Evolutionary conservation across 768 basidiomycete genomes (phyloP).

Genomic region (Suillus variegatus): DNA sequence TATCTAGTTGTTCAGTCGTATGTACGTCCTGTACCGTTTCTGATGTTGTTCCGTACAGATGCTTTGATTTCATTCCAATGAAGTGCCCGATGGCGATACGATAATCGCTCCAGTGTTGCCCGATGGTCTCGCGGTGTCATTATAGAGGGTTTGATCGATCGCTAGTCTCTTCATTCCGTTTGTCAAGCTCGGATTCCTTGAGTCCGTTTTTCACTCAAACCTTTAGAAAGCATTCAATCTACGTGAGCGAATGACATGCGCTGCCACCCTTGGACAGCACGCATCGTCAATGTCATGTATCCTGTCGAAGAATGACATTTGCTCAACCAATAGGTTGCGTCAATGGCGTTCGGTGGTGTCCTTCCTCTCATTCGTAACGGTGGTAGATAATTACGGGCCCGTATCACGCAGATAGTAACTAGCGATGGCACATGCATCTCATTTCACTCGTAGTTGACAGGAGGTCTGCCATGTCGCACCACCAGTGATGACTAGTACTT

Average conservation of each 20-base stretch:
- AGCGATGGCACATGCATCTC: not conserved
- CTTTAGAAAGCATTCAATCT: not conserved
- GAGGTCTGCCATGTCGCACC: not conserved
- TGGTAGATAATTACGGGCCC: not conserved
- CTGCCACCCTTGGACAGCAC: not conserved
- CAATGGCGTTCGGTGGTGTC: not conserved
- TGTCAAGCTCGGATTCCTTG: not conserved
- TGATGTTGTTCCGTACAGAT: conserved; percentile 4
- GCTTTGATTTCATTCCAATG: conserved; percentile 2
- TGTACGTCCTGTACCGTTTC: conserved; percentile 17
- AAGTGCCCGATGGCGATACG: not conserved
- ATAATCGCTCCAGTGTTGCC: not conserved
- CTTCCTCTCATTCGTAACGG: not conserved
- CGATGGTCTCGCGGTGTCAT: not conserved
- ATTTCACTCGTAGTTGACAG: not conserved
- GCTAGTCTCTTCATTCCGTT: conserved; percentile 4
- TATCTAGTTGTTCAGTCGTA: conserved; percentile 18
- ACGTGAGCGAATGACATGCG: not conserved
- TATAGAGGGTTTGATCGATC: conserved; percentile 5
- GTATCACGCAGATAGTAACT: not conserved
- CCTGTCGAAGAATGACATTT: not conserved
- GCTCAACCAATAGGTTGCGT: not conserved
- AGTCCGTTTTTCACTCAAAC: not conserved
- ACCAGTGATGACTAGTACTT: not conserved
- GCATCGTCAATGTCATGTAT: not conserved